Percentiles rank a stretch among this genome's conserved stretches.
Conservation (phyloP, 345 rosid genomes). For the Citrus maxima region DNA sequence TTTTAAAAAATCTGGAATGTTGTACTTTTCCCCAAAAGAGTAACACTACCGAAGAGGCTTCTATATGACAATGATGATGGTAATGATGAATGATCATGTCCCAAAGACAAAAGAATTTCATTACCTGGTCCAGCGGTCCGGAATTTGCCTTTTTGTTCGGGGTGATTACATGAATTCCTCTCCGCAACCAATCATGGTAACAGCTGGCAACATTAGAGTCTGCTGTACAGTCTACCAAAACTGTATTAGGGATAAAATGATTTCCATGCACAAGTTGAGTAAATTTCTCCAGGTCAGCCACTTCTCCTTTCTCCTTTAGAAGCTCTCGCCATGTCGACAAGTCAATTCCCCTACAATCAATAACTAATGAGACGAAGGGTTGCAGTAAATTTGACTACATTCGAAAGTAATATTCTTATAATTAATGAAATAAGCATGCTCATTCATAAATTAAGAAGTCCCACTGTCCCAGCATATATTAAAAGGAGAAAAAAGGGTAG, state of each 20-base stretch:
- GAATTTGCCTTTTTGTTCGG: slow-evolving; percentile 98
- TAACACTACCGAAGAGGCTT: background rate
- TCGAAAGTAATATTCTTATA: background rate
- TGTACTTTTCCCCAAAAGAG: background rate
- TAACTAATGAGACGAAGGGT: background rate
- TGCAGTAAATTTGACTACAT: background rate
- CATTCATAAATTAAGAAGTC: background rate
- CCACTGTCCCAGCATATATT: background rate
- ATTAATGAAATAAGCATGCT: background rate
- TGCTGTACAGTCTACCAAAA: slow-evolving; percentile 96
- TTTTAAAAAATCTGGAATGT: background rate
- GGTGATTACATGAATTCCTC: slow-evolving; percentile 93
- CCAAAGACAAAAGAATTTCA: background rate
- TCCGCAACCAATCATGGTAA: slow-evolving; percentile 87
- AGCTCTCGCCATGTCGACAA: slow-evolving; percentile 85
- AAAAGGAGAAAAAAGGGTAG: background rate
- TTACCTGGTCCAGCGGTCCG: slow-evolving; percentile 97
- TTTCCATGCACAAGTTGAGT: slow-evolving; percentile 79
- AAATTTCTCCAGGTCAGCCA: slow-evolving; percentile 73
- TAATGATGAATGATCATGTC: background rate
- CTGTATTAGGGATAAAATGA: slow-evolving; percentile 94
- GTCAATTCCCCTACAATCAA: slow-evolving; percentile 68
- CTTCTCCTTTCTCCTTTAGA: slow-evolving; percentile 60
- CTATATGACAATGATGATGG: background rate
- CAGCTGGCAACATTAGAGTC: slow-evolving; percentile 69